These are phyloP conservation scores for Trichophyton equinum DNA, from an alignment of 2,329 filamentous ascomycete genomes.

Conservation along the genomic window DNA sequence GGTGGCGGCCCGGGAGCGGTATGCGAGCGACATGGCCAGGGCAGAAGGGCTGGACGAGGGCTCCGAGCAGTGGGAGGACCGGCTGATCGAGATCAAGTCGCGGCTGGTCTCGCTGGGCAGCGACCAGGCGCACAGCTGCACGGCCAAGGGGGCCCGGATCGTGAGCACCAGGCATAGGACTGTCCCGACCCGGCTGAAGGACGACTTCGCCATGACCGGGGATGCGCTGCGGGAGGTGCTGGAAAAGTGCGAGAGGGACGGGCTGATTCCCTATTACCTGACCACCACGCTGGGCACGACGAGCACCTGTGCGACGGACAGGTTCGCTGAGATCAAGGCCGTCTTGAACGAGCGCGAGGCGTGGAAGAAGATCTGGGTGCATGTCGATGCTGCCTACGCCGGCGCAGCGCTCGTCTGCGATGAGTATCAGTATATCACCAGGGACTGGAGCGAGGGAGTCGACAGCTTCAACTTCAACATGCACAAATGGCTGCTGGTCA, in stretches of 20 bases:
- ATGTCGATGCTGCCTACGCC: conserved; percentile 88
- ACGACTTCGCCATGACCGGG: conserved; percentile 60
- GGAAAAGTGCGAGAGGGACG: conserved; percentile 51
- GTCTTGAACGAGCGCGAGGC: conserved; percentile 34
- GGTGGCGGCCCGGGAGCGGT: conserved; percentile 74
- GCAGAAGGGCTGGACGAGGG: conserved; percentile 35
- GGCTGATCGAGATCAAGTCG: conserved; percentile 52
- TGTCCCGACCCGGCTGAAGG: conserved; percentile 49
- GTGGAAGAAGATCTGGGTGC: conserved; percentile 64
- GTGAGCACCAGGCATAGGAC: conserved; percentile 69
- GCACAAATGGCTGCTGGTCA: conserved; percentile 94
- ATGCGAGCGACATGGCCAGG: conserved; percentile 49
- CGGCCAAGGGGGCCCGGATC: conserved; percentile 76
- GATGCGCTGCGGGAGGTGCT: conserved; percentile 49
- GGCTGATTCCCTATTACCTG: conserved; percentile 74
- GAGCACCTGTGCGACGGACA: conserved; percentile 75
- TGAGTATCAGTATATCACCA: conserved; percentile 60
- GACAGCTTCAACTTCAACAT: conserved; percentile 92
- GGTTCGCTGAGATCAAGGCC: conserved; percentile 56
- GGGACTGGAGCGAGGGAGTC: conserved; percentile 48
- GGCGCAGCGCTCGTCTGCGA: conserved; percentile 72
- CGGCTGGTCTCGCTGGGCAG: conserved; percentile 70
- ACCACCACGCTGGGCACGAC: conserved; percentile 78
- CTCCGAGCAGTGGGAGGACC: conserved; percentile 53
- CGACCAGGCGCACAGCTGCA: conserved; percentile 68